phyloP scores from a whole-genome alignment of 768 basidiomycete species.

The Strobilomyces echinocephalus region DNA sequence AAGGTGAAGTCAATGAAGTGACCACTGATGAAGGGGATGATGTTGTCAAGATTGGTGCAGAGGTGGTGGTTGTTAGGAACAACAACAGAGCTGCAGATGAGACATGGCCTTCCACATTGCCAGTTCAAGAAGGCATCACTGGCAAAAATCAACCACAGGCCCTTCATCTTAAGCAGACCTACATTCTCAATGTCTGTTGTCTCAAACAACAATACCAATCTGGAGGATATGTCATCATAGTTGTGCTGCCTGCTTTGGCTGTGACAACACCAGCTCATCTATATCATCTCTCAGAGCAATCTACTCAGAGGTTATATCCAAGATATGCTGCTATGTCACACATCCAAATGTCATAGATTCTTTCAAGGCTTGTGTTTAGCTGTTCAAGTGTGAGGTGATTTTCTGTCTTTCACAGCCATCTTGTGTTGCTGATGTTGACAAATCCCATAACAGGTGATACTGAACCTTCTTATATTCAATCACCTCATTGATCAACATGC shows the following conservation, averaged over 20 bases:
- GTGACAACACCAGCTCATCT: not conserved
- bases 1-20: not conserved
- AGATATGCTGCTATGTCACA: not conserved
- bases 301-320: not conserved
- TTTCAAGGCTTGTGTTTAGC: not conserved
- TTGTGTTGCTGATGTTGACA: too few species aligned
- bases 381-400: not conserved
- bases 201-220: not conserved
- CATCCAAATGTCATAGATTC: not conserved
- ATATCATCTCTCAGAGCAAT: not conserved
- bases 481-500: not conserved
- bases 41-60: too few species aligned
- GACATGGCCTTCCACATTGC: not conserved
- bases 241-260: not conserved
- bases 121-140: not conserved
- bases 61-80: too few species aligned
- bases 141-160: not conserved
- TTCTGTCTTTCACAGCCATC: not conserved
- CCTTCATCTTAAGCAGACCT: not conserved
- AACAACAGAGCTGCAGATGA: too few species aligned
- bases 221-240: not conserved
- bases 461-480: not conserved
- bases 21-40: too few species aligned
- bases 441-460: not conserved
- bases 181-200: not conserved